phyloP scores from a whole-genome alignment of 2,329 filamentous ascomycete species.

The Penicillium corylophilum region DNA sequence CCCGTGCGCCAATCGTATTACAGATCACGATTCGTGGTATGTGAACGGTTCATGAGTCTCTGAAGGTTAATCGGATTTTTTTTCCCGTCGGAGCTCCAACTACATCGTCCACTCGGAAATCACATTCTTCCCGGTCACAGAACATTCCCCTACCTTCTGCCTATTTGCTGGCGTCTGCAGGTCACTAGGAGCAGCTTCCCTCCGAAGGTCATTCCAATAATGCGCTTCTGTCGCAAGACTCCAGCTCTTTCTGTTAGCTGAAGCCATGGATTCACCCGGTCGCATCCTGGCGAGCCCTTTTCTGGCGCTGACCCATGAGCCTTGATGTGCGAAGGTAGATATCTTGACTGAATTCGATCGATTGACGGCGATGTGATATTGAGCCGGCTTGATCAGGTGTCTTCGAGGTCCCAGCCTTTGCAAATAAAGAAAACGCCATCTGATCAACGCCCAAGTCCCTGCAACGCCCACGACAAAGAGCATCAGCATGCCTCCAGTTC shows the following conservation, averaged over 20 bases:
- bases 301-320: neutral
- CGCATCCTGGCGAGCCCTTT: neutral
- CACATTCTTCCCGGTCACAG: neutral
- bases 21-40: neutral
- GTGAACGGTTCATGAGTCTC: neutral
- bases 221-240: neutral
- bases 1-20: neutral
- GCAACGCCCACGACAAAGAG: neutral
- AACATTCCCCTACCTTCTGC: neutral
- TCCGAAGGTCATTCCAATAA: neutral
- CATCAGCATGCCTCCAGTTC: neutral
- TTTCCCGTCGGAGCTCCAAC: neutral
- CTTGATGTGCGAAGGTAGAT: neutral
- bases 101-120: neutral
- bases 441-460: neutral
- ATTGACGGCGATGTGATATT: neutral
- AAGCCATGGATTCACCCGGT: neutral
- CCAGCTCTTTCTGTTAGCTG: neutral
- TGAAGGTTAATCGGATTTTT: neutral
- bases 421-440: neutral
- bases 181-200: neutral
- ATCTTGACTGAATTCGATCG: neutral
- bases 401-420: no score
- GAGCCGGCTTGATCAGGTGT: no score
- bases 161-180: neutral